Percentiles rank a stretch among this genome's conserved stretches.
These are phyloP conservation scores for Fusarium protoensiforme DNA, from an alignment of 2,329 filamentous ascomycete species.

Conservation along the genomic window DNA sequence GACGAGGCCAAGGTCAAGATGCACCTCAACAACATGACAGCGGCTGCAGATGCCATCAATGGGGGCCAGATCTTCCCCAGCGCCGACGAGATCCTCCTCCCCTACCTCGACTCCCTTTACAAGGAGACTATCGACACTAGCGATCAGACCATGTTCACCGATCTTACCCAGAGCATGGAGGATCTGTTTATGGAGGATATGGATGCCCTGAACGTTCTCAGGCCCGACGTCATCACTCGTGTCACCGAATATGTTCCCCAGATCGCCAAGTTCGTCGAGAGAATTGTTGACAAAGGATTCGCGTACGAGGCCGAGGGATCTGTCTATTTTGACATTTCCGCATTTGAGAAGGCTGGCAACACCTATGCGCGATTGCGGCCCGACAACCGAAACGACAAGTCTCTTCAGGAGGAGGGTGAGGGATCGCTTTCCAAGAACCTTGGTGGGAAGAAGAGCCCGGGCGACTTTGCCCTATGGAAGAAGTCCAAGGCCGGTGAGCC, in stretches of 20 bases:
- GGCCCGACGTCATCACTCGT: conserved; percentile 83
- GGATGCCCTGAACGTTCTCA: conserved; percentile 83
- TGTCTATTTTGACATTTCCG: conserved; percentile 91
- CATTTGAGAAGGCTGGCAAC: conserved; percentile 87
- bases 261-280: conserved; percentile 86
- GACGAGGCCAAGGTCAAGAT: conserved; percentile 90
- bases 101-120: conserved; percentile 81
- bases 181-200: conserved; percentile 90
- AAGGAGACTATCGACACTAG: conserved; percentile 70
- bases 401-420: conserved; percentile 88
- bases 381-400: conserved; percentile 85
- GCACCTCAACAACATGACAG: conserved; percentile 76
- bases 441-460: conserved; percentile 76
- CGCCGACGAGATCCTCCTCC: conserved; percentile 76
- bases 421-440: conserved; percentile 76
- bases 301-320: conserved; percentile 86
- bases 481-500: conserved; percentile 92
- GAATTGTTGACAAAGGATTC: conserved; percentile 85
- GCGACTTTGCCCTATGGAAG: conserved; percentile 96
- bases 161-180: conserved; percentile 87
- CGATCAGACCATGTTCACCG: conserved; percentile 82
- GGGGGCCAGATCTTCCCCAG: conserved; percentile 63
- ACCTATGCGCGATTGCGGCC: conserved; percentile 87
- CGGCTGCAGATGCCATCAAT: conserved; percentile 61
- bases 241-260: conserved; percentile 94